Evolutionary conservation across 2,329 filamentous ascomycete genomes (phyloP).

Genomic region (Ophiostoma sp.): DNA sequence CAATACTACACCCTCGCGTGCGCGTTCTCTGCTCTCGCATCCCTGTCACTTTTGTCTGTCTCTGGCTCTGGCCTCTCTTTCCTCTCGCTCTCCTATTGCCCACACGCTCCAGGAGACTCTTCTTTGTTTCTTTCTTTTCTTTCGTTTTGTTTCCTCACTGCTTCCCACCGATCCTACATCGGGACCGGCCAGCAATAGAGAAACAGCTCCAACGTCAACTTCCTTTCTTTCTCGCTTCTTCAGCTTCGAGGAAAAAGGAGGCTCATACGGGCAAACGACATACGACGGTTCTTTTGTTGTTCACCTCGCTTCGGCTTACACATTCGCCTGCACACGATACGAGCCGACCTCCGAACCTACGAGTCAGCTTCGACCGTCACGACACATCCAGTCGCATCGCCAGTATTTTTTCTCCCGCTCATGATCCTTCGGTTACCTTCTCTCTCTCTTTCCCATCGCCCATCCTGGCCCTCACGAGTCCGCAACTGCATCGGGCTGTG

Average conservation of each 20-base stretch:
- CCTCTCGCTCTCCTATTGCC: not conserved
- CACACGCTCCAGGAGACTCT: not conserved
- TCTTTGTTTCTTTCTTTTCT: not conserved
- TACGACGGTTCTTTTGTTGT: not conserved
- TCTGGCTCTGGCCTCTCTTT: not conserved
- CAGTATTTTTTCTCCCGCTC: not conserved
- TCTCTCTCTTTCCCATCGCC: not conserved
- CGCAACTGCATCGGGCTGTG: slow-evolving; percentile 14
- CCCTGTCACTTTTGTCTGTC: slow-evolving; percentile 4
- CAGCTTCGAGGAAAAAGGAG: not conserved
- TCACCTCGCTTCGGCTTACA: not conserved
- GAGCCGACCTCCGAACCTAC: not conserved
- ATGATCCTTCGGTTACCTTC: slow-evolving; percentile 5
- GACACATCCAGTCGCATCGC: not conserved
- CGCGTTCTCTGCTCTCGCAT: not conserved
- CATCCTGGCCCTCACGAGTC: slow-evolving; percentile 3
- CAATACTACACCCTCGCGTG: not conserved
- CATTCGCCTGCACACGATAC: not conserved
- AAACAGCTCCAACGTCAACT: not conserved
- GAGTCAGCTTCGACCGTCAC: not conserved
- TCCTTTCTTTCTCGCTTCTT: not conserved
- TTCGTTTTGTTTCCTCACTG: slow-evolving; percentile 17
- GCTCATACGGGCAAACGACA: not conserved
- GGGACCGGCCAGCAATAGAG: not conserved
- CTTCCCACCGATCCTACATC: not conserved